Evolutionary conservation across 805 yeast species (phyloP).

Genomic region (Monosporozyma siamensis): DNA sequence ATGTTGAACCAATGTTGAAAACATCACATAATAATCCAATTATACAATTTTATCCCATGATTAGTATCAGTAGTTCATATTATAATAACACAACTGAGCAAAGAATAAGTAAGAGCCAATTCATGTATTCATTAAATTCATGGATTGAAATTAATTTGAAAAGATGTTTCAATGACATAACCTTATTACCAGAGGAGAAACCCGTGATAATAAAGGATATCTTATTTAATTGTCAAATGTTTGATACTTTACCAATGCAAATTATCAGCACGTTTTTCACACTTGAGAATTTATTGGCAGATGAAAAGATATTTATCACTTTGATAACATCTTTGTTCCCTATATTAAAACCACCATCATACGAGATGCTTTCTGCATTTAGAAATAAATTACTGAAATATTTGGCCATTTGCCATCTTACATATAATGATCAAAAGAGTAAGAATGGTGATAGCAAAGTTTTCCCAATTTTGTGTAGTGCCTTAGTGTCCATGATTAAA

Average conservation of each 20-base stretch:
- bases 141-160: slow-evolving; percentile 14
- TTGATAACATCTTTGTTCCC: slow-evolving; percentile 10
- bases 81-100: background rate
- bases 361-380: background rate
- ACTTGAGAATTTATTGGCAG: slow-evolving; percentile 10
- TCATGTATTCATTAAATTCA: slow-evolving; percentile 5
- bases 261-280: slow-evolving; percentile 12
- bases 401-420: slow-evolving; percentile 15
- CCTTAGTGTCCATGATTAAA: slow-evolving; percentile 11
- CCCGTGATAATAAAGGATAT: slow-evolving; percentile 4
- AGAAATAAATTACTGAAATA: slow-evolving; percentile 9
- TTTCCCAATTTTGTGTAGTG: slow-evolving; percentile 8
- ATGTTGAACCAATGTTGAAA: slow-evolving; percentile 7
- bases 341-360: slow-evolving; percentile 4
- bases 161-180: slow-evolving; percentile 11
- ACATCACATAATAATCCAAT: background rate
- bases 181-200: slow-evolving; percentile 4
- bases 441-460: background rate
- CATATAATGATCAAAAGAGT: slow-evolving; percentile 2
- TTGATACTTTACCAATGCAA: slow-evolving; percentile 4
- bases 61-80: slow-evolving; percentile 2
- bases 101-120: slow-evolving; percentile 4
- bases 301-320: slow-evolving; percentile 9
- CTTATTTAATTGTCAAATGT: slow-evolving; percentile 9
- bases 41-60: slow-evolving; percentile 8